Conservation (phyloP, 139 green algal species). For the Gonium pectorale region DNA sequence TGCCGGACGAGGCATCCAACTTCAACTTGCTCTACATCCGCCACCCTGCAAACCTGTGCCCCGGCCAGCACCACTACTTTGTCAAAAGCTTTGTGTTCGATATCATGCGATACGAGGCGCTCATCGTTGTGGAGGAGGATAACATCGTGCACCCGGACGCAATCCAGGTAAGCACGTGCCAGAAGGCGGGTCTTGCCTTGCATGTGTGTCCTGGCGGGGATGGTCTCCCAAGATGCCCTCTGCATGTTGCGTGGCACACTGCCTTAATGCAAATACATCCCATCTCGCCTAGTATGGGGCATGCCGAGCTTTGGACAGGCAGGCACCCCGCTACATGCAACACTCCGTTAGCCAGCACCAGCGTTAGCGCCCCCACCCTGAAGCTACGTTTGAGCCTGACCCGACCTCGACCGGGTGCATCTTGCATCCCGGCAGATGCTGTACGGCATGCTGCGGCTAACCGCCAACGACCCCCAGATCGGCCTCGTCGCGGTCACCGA, state of each 20-base stretch:
- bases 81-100: not conserved
- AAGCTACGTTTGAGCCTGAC: too few relatives aligned
- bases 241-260: not conserved
- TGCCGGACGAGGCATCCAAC: not conserved
- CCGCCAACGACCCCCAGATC: not conserved
- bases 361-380: not conserved
- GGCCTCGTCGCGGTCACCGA: not conserved
- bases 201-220: not conserved
- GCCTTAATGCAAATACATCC: not conserved
- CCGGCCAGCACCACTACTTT: not conserved
- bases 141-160: constrained; percentile 16
- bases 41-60: not conserved
- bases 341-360: not conserved
- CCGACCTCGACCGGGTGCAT: too few relatives aligned
- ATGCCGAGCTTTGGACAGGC: not conserved
- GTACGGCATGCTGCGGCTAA: not conserved
- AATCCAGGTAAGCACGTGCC: not conserved
- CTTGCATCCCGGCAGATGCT: not conserved
- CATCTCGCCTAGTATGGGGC: not conserved
- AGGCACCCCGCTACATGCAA: not conserved
- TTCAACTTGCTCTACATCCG: not conserved
- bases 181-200: not conserved
- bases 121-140: constrained; percentile 11
- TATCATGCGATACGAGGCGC: not conserved
- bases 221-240: not conserved